Evolutionary conservation across 495 filamentous ascomycete species (phyloP).

Genomic region (Aspergillus ellipticus): DNA sequence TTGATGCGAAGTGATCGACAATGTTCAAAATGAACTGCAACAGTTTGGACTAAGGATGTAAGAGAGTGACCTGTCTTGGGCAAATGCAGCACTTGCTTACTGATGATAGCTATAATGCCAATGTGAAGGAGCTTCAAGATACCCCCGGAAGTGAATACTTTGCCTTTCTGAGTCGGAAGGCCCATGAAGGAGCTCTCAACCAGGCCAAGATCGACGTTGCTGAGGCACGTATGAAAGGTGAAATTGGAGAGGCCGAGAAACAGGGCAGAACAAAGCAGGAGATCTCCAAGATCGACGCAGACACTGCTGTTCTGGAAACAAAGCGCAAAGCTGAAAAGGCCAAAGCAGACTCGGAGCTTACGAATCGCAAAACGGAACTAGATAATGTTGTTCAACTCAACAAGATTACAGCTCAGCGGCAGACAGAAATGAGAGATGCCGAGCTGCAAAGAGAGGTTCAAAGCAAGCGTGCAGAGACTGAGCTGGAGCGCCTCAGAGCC

Average conservation of each 20-base stretch:
- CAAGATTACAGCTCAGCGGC: slow-evolving; percentile 65
- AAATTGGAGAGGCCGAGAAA: slow-evolving; percentile 75
- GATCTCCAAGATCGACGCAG: slow-evolving; percentile 77
- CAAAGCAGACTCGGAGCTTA: slow-evolving; percentile 67
- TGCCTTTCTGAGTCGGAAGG: slow-evolving; percentile 71
- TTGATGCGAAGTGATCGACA: slow-evolving; percentile 54
- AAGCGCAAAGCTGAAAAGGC: slow-evolving; percentile 78
- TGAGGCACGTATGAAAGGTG: slow-evolving; percentile 71
- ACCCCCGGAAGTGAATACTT: slow-evolving; percentile 75
- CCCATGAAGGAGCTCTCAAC: slow-evolving; percentile 77
- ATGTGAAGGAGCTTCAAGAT: slow-evolving; percentile 81
- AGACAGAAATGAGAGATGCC: slow-evolving; percentile 67
- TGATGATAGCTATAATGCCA: slow-evolving; percentile 61
- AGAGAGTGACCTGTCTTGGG: slow-evolving; percentile 4
- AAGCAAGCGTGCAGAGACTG: slow-evolving; percentile 68
- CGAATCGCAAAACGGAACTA: slow-evolving; percentile 65
- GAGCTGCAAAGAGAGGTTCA: slow-evolving; percentile 74
- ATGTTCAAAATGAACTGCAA: slow-evolving; percentile 70
- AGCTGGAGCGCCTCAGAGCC: slow-evolving; percentile 72
- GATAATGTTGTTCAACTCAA: slow-evolving; percentile 66
- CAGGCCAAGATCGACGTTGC: slow-evolving; percentile 77
- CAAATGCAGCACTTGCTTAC: slow-evolving; percentile 8
- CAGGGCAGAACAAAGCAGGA: slow-evolving; percentile 73
- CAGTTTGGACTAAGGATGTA: slow-evolving; percentile 68
- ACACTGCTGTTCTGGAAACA: slow-evolving; percentile 77